These are phyloP conservation scores for Paratrimastix pyriformis DNA, from an alignment of 78 protist genomes.

Conservation along the genomic window DNA sequence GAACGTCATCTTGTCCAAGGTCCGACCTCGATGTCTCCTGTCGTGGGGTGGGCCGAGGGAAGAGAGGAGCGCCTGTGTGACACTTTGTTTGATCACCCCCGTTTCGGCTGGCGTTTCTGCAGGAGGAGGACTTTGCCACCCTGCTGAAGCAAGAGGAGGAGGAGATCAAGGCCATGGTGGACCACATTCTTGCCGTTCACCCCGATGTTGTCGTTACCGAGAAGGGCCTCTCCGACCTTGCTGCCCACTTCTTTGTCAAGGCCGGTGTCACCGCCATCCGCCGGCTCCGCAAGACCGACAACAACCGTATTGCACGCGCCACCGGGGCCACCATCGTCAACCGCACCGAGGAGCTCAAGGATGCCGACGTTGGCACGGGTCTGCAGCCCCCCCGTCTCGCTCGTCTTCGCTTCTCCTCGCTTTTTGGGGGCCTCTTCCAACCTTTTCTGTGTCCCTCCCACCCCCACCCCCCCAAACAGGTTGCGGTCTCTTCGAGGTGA, in stretches of 20 bases:
- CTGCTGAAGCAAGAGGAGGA: constrained; percentile 82
- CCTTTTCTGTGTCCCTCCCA: no score
- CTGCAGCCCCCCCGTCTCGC: no score
- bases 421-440: constrained; percentile 83
- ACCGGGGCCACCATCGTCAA: constrained; percentile 94
- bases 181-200: constrained; percentile 75
- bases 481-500: constrained; percentile 50
- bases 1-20: constrained; percentile 76
- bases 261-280: constrained; percentile 88
- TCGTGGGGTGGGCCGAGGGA: no score
- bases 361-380: constrained; percentile 85
- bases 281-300: constrained; percentile 93
- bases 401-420: no score
- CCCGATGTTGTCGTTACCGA: constrained; percentile 98
- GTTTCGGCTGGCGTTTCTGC: no score
- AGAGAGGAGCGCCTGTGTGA: no score
- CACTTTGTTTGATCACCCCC: no score
- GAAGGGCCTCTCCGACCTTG: constrained; percentile 82
- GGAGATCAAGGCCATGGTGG: constrained; percentile 63
- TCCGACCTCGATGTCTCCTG: no score
- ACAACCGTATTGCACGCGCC: constrained; percentile 94
- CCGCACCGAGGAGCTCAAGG: constrained; percentile 83
- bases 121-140: constrained; percentile 15
- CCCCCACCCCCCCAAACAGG: no score
- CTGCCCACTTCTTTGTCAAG: constrained; percentile 15